phyloP scores from a whole-genome alignment of 192 early-diverging fungal species.

The Coemansia umbellata region DNA sequence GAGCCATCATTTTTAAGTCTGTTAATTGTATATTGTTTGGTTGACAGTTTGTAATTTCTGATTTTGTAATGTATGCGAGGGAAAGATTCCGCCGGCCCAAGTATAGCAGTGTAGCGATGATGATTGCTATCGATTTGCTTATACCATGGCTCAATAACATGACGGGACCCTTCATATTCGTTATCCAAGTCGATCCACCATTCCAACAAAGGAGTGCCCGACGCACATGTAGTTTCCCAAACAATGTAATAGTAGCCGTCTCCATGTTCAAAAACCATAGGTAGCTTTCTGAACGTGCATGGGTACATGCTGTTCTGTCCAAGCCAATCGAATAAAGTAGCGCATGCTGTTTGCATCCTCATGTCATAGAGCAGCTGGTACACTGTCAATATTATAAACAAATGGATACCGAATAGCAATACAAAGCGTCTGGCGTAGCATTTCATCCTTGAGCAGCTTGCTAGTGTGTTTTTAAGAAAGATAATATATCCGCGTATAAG shows the following conservation, averaged over 20 bases:
- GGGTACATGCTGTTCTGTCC: constrained; percentile 15
- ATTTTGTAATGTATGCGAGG: constrained; percentile 24
- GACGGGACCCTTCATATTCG: background rate
- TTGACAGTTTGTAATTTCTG: constrained; percentile 13
- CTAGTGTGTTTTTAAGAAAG: no score
- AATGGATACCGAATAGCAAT: constrained; percentile 8
- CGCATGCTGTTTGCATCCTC: constrained; percentile 11
- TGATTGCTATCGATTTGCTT: constrained; percentile 24
- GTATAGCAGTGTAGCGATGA: constrained; percentile 33
- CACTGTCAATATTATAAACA: constrained; percentile 6
- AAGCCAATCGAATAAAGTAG: constrained; percentile 17
- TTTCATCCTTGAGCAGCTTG: constrained; percentile 12
- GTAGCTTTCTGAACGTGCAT: constrained; percentile 32
- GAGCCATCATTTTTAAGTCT: background rate
- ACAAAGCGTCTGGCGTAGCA: constrained; percentile 25
- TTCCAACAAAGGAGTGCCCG: constrained; percentile 16
- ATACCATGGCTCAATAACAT: constrained; percentile 24
- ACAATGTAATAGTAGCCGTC: constrained; percentile 40
- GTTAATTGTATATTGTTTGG: constrained; percentile 17
- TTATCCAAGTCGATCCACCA: constrained; percentile 28
- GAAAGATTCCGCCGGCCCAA: constrained; percentile 21
- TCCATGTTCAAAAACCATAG: constrained; percentile 41
- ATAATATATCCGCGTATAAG: no score
- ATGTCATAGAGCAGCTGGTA: constrained; percentile 6
- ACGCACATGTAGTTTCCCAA: constrained; percentile 43